These are phyloP conservation scores for Datisca glomerata DNA, from an alignment of 306 rosid genomes.

Conservation along the genomic window DNA sequence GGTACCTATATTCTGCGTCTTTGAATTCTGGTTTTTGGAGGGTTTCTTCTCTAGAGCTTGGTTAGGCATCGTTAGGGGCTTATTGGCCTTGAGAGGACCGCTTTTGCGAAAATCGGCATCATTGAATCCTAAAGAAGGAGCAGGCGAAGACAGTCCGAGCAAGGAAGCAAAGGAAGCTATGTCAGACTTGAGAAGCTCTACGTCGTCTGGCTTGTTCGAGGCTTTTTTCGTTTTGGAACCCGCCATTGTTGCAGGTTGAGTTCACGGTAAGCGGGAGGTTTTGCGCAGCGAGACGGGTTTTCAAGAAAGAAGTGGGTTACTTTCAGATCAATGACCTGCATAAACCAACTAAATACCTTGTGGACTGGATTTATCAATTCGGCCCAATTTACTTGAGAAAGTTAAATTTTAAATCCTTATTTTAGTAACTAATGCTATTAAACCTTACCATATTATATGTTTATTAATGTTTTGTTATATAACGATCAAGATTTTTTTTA, in stretches of 20 bases:
- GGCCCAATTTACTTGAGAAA: too few relatives aligned
- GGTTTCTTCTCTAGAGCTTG: constrained; percentile 14
- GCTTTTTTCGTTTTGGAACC: constrained; percentile 29
- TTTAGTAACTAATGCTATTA: too few relatives aligned
- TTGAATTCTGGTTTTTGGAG: constrained; percentile 7
- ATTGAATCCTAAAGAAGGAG: constrained; percentile 68
- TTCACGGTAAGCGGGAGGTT: too few relatives aligned
- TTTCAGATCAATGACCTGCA: too few relatives aligned
- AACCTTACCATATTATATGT: too few relatives aligned
- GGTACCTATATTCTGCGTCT: constrained; percentile 1
- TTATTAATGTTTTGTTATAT: too few relatives aligned
- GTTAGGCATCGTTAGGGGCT: constrained; percentile 21
- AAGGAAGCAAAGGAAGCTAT: constrained; percentile 78
- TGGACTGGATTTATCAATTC: too few relatives aligned
- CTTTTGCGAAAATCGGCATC: constrained; percentile 76
- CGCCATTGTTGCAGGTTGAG: constrained; percentile 38
- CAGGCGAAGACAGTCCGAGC: constrained; percentile 55
- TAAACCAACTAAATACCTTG: too few relatives aligned
- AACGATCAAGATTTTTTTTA: too few relatives aligned
- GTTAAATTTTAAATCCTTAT: too few relatives aligned
- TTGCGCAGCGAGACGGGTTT: too few relatives aligned
- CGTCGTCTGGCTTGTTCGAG: constrained; percentile 27
- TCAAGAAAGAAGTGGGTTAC: too few relatives aligned
- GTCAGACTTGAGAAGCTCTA: constrained; percentile 46
- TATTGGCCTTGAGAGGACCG: constrained; percentile 22